Evolutionary conservation across 805 yeast genomes (phyloP).

Genomic region (Ogataea paraovalis): DNA sequence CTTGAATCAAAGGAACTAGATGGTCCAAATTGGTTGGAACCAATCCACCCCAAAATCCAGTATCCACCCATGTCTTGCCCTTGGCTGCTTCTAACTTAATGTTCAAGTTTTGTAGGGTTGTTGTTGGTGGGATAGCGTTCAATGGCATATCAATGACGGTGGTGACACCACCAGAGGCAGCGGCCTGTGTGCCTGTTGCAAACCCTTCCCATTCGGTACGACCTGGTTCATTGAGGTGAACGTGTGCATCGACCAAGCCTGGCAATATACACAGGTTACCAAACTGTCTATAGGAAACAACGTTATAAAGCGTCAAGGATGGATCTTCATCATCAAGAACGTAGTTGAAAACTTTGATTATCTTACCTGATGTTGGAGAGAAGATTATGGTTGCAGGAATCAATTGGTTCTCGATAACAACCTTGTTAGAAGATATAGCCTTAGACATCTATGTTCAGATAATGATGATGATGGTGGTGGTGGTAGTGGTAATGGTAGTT

Average conservation of each 20-base stretch:
- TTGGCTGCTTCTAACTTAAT: conserved; percentile 73
- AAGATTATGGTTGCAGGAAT: conserved; percentile 64
- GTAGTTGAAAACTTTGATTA: conserved; percentile 45
- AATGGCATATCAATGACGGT: conserved; percentile 95
- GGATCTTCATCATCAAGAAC: conserved; percentile 39
- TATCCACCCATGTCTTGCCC: conserved; percentile 86
- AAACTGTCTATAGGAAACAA: conserved; percentile 45
- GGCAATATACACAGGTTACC: conserved; percentile 72
- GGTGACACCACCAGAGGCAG: conserved; percentile 95
- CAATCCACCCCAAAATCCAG: conserved; percentile 95
- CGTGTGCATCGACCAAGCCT: conserved; percentile 91
- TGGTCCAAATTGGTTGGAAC: conserved; percentile 73
- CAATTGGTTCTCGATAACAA: conserved; percentile 44
- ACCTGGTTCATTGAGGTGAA: conserved; percentile 96
- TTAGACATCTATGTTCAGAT: too few relatives aligned
- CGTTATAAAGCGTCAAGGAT: conserved; percentile 38
- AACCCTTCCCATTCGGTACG: conserved; percentile 98
- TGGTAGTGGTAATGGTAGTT: not conserved
- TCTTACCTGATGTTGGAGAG: conserved; percentile 53
- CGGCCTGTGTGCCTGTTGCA: conserved; percentile 92
- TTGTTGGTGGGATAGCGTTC: conserved; percentile 94
- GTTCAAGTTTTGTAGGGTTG: conserved; percentile 72
- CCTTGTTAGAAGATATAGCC: conserved; percentile 60
- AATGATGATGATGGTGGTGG: too few relatives aligned
- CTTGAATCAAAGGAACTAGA: conserved; percentile 67